Base-by-base conservation (phyloP, 345 rosid genomes). In the Boechera retrofracta region DNA sequence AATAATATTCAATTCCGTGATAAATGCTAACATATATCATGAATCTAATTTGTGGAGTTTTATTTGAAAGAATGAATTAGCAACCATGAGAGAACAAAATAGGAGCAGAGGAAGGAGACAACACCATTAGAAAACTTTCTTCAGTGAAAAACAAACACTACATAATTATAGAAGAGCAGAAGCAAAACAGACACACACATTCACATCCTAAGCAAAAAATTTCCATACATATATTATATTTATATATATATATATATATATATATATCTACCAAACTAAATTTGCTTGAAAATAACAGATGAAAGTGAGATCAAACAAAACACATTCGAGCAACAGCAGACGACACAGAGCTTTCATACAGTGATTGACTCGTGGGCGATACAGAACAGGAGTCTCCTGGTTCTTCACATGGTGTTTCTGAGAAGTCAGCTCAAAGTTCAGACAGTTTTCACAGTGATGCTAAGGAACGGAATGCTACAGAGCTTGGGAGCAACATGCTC, bases 101-200 rank as follows among this genome's bases (percentile, higher is more conserved):
- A 4, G 29, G 56, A 47, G 38, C 35, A 72, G 38, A 36, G 12
- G 39, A 59, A 47, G 16, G 24, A 48, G 31, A 62, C 39, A 61
- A 12, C 13, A 63, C 28, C 28, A 18, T 54, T 33, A 64, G 38
- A 74, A 54, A 64, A 12, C 56, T 42, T 42, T 53, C 64, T 73
- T 41, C 64, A 31, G 35, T 51, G 51, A 29, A 62, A 10, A 26
- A 39, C 38, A 39, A 53, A 36, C 9, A 49, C 60, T 36, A 36
- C 15, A 18, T 3, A 28, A 39, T 44, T 8, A 13, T 9, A 28
- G 5, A 59, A 35, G n/a, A 26, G 32, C 24, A 54, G 36, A 21
- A 64, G 24, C 51, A 53, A 41, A 41, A 73, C 28, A 56, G 18
- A 73, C 36, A 29, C 31, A 29, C 31, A 63, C 33, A 53, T 74